phyloP scores from a whole-genome alignment of 1,284 basidiomycete genomes.

The Ganoderma resinaceum region DNA sequence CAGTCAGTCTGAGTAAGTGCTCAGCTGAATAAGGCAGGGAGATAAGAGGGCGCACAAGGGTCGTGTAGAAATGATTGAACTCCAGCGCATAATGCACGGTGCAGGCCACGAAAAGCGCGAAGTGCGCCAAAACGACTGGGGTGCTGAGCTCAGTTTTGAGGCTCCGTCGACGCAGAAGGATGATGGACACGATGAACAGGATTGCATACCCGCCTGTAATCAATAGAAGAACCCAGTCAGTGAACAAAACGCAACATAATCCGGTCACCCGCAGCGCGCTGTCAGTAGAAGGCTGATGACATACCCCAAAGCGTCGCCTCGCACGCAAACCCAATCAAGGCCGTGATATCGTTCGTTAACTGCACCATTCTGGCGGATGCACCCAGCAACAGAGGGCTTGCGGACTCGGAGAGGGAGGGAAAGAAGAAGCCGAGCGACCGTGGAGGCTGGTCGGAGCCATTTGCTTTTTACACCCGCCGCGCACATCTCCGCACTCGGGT shows the following conservation, averaged over 20 bases:
- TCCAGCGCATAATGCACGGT: slow-evolving; percentile 46
- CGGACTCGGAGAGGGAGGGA: background rate
- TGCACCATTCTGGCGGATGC: background rate
- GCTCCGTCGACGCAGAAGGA: slow-evolving; percentile 27
- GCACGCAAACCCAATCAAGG: slow-evolving; percentile 43
- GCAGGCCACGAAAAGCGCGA: slow-evolving; percentile 42
- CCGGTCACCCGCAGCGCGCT: background rate
- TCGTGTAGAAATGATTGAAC: slow-evolving; percentile 45
- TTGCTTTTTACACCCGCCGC: slow-evolving; percentile 1
- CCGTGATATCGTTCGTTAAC: slow-evolving; percentile 35
- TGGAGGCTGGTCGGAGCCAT: background rate
- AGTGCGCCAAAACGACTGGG: slow-evolving; percentile 37
- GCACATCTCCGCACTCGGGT: background rate
- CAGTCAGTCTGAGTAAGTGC: background rate
- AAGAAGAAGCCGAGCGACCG: background rate
- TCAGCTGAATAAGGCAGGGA: background rate
- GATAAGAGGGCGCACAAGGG: slow-evolving; percentile 36
- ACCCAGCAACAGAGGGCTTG: background rate
- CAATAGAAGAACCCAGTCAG: background rate
- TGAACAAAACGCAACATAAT: background rate
- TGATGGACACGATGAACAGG: slow-evolving; percentile 18
- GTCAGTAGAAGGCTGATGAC: slow-evolving; percentile 5
- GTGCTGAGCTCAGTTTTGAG: slow-evolving; percentile 15
- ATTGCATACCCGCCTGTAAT: slow-evolving; percentile 20
- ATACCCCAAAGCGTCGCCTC: slow-evolving; percentile 43